Conservation (phyloP, 495 filamentous ascomycete genomes). For the Apodospora peruviana region DNA sequence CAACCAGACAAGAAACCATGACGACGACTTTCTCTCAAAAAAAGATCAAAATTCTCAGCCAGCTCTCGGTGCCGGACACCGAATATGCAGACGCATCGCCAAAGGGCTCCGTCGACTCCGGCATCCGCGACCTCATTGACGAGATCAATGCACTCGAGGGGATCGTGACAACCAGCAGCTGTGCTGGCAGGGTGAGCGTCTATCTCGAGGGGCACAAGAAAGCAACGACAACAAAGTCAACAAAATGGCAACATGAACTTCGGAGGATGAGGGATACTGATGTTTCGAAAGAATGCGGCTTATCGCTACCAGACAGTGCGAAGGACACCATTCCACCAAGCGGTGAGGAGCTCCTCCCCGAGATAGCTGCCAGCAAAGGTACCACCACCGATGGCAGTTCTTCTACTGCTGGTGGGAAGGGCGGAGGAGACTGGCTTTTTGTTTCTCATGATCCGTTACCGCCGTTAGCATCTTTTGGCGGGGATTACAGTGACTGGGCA, state of each 20-base stretch:
- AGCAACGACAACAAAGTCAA: background rate
- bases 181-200: slow-evolving; percentile 76
- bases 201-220: slow-evolving; percentile 71
- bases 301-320: too few relatives aligned
- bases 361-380: too few relatives aligned
- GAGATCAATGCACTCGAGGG: slow-evolving; percentile 68
- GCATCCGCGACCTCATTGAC: slow-evolving; percentile 66
- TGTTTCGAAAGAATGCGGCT: too few relatives aligned
- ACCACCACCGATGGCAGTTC: too few relatives aligned
- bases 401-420: slow-evolving; percentile 62
- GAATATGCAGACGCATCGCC: slow-evolving; percentile 75
- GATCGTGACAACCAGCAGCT: slow-evolving; percentile 86
- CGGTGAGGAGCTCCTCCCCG: too few relatives aligned
- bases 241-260: too few relatives aligned
- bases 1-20: too few relatives aligned
- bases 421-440: slow-evolving; percentile 76
- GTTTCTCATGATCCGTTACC: slow-evolving; percentile 72
- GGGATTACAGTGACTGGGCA: background rate
- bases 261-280: too few relatives aligned
- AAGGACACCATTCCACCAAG: too few relatives aligned
- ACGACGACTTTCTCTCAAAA: slow-evolving; percentile 51
- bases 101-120: slow-evolving; percentile 77
- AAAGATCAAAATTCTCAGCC: slow-evolving; percentile 60
- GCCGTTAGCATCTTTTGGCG: background rate
- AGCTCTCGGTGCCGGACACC: slow-evolving; percentile 55